Percentiles rank a stretch among this genome's conserved stretches.
Conservation (phyloP, 2,329 filamentous ascomycete genomes). For the Cryoendolithus antarcticus region DNA sequence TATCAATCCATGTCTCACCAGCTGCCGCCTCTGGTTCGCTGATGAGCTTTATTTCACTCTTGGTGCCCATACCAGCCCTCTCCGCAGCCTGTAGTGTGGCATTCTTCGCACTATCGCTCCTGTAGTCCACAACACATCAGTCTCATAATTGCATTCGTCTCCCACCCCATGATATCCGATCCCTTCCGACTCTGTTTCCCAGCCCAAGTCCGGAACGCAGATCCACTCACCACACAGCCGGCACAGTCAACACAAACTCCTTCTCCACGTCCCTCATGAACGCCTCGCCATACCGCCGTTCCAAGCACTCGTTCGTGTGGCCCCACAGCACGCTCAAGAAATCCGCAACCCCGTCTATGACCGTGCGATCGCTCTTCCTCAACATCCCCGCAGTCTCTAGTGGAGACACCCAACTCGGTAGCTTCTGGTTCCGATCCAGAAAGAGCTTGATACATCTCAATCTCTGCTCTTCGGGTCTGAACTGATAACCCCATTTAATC, state of each 20-base stretch:
- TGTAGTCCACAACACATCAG: background rate
- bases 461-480: conserved; percentile 62
- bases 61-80: conserved; percentile 62
- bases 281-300: conserved; percentile 59
- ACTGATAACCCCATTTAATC: conserved; percentile 70
- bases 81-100: conserved; percentile 68
- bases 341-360: conserved; percentile 67
- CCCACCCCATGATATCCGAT: too few relatives aligned
- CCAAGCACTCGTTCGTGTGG: conserved; percentile 65
- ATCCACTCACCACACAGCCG: conserved; percentile 57
- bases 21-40: conserved; percentile 71
- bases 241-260: conserved; percentile 69
- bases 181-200: too few relatives aligned
- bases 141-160: too few relatives aligned
- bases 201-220: background rate
- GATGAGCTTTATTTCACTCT: conserved; percentile 62
- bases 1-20: too few relatives aligned
- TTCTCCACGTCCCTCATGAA: conserved; percentile 49
- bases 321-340: conserved; percentile 65
- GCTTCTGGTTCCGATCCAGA: conserved; percentile 65
- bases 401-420: conserved; percentile 67
- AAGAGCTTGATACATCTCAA: conserved; percentile 77
- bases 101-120: conserved; percentile 65
- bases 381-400: conserved; percentile 66
- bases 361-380: conserved; percentile 62